Conservation (phyloP, 169 alveolate species). For the Plasmodium yoelii region DNA sequence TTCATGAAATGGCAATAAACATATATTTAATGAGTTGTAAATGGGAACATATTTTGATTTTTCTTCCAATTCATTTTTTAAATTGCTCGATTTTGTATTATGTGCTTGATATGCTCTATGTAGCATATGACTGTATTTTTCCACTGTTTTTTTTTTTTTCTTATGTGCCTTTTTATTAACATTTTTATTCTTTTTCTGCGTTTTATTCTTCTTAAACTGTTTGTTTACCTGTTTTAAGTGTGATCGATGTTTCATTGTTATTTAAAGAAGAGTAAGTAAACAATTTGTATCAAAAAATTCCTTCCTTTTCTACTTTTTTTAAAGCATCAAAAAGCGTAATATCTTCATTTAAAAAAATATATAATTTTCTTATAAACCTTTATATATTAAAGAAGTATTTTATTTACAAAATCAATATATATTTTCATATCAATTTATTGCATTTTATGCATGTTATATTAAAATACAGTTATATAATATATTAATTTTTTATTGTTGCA, state of each 20-base stretch:
- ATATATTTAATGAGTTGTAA: slow-evolving; percentile 40
- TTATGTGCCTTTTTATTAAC: slow-evolving; percentile 24
- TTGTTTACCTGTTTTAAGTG: slow-evolving; percentile 65
- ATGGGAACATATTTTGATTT: slow-evolving; percentile 61
- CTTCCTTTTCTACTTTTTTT: slow-evolving; percentile 11
- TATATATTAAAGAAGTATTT: no score
- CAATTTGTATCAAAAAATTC: no score
- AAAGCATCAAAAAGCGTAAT: background rate
- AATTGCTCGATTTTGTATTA: slow-evolving; percentile 18
- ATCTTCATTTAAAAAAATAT: background rate
- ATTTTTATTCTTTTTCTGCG: slow-evolving; percentile 37
- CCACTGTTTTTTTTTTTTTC: slow-evolving; percentile 22
- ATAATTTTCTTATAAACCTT: background rate
- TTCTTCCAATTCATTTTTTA: slow-evolving; percentile 52
- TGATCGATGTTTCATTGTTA: slow-evolving; percentile 63
- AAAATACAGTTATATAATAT: no score
- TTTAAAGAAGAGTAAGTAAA: background rate
- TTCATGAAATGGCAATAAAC: slow-evolving; percentile 61
- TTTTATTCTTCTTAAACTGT: slow-evolving; percentile 46
- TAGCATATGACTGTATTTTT: slow-evolving; percentile 39
- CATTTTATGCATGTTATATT: no score
- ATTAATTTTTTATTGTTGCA: no score
- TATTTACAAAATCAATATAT: no score
- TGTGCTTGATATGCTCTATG: slow-evolving; percentile 36
- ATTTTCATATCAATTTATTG: no score